Conservation (phyloP, 2,329 filamentous ascomycete species). For the Talaromyces sp. region DNA sequence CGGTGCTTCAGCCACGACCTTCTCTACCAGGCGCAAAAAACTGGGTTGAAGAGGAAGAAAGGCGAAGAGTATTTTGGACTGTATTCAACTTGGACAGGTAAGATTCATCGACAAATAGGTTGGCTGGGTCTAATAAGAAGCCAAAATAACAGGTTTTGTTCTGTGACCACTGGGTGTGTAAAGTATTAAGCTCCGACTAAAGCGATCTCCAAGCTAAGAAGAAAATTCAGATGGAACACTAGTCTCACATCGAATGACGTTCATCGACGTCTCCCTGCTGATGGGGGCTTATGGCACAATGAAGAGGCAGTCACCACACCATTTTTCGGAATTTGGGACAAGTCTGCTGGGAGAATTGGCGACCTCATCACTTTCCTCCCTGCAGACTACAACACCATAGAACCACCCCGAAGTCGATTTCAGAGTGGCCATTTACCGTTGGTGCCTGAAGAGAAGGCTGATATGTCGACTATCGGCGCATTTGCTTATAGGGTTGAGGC, state of each 20-base stretch:
- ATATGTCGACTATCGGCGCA: background rate
- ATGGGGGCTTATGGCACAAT: conserved; percentile 44
- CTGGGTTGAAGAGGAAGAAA: conserved; percentile 41
- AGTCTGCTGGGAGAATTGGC: conserved; percentile 39
- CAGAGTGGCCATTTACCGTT: background rate
- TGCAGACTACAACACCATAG: conserved; percentile 12
- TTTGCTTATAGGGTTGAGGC: conserved; percentile 29
- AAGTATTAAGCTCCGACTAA: background rate
- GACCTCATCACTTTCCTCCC: conserved; percentile 35
- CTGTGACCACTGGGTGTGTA: background rate
- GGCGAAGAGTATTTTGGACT: conserved; percentile 43
- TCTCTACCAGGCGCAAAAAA: conserved; percentile 28
- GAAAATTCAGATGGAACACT: conserved; percentile 32
- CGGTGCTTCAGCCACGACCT: conserved; percentile 28
- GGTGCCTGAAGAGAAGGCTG: background rate
- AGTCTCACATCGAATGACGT: conserved; percentile 39
- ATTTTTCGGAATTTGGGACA: conserved; percentile 48
- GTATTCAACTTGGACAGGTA: conserved; percentile 41
- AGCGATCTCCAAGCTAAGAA: background rate
- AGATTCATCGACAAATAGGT: conserved; percentile 1
- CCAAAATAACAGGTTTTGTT: background rate
- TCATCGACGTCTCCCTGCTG: conserved; percentile 39
- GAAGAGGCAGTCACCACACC: conserved; percentile 41
- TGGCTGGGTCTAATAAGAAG: background rate
- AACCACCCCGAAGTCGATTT: conserved; percentile 9